Evolutionary conservation across 345 rosid genomes (phyloP).

Genomic region (Gossypium thurberi): DNA sequence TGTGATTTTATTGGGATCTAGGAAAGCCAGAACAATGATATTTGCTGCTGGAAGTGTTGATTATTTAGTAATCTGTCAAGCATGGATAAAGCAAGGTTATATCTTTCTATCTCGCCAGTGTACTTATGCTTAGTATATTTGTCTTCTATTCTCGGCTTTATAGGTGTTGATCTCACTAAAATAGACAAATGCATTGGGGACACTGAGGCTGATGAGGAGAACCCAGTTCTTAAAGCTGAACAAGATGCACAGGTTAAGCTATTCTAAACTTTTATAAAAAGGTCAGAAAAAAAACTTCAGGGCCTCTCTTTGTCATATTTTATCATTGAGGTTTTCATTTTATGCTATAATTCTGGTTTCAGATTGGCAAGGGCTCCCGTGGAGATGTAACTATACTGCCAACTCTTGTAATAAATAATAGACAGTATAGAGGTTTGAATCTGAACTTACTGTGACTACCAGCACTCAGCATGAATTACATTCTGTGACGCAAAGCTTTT

Average conservation of each 20-base stretch:
- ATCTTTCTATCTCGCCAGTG: conserved; percentile 4
- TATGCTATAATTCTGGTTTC: conserved; percentile 19
- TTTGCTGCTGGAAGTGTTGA: not conserved
- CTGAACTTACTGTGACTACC: not conserved
- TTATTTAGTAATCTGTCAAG: not conserved
- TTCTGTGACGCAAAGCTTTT: not conserved
- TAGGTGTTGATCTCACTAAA: conserved; percentile 69
- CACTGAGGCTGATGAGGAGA: conserved; percentile 59
- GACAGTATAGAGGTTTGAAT: conserved; percentile 82
- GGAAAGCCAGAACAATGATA: not conserved
- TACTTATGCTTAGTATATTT: conserved; percentile 1
- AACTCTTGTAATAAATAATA: conserved; percentile 80
- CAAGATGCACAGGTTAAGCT: conserved; percentile 72
- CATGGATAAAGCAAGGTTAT: not conserved
- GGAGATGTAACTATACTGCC: conserved; percentile 98
- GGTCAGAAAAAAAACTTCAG: too few species aligned
- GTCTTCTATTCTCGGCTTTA: conserved; percentile 8
- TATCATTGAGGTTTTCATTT: not conserved
- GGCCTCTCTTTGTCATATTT: not conserved
- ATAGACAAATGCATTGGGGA: conserved; percentile 74
- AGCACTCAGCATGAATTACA: not conserved
- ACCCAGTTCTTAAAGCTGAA: conserved; percentile 69
- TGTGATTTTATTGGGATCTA: not conserved
- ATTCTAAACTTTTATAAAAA: not conserved
- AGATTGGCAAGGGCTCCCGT: conserved; percentile 90